Percentiles rank a stretch among this genome's conserved stretches.
Conservation (phyloP, 805 yeast species). For the Lipomyces lipofer region DNA sequence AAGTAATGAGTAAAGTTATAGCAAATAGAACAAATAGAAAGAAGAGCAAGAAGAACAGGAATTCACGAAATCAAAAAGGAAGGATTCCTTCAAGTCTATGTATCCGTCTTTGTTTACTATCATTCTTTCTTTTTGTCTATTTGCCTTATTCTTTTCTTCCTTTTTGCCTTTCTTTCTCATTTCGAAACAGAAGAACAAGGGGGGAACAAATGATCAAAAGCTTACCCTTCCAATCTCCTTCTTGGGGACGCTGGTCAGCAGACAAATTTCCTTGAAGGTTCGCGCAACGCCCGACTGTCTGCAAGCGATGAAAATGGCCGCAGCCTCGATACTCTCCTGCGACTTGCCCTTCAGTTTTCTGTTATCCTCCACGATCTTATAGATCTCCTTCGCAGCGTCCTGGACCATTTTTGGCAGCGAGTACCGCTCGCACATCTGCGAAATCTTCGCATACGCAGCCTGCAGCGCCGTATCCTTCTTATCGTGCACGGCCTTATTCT, state of each 20-base stretch:
- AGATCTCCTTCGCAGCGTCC: constrained; percentile 96
- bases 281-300: constrained; percentile 91
- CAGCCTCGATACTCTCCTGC: constrained; percentile 93
- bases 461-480: constrained; percentile 83
- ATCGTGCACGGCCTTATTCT: constrained; percentile 79
- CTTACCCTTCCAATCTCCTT: constrained; percentile 79
- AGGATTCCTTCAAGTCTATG: neutral
- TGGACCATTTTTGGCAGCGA: constrained; percentile 92
- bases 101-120: too few relatives aligned
- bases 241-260: constrained; percentile 86
- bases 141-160: too few relatives aligned
- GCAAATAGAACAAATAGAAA: neutral
- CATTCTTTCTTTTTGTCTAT: too few relatives aligned
- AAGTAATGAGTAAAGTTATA: neutral
- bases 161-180: too few relatives aligned
- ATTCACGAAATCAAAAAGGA: neutral
- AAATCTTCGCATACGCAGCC: constrained; percentile 85
- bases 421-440: constrained; percentile 96
- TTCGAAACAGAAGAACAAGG: too few relatives aligned
- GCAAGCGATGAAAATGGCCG: constrained; percentile 91
- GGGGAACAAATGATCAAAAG: constrained; percentile 45
- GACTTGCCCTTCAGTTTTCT: constrained; percentile 83
- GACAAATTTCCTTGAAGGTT: constrained; percentile 93
- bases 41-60: neutral
- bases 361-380: constrained; percentile 86